Evolutionary conservation across 306 rosid species (phyloP).

Genomic region (Vigna unguiculata): DNA sequence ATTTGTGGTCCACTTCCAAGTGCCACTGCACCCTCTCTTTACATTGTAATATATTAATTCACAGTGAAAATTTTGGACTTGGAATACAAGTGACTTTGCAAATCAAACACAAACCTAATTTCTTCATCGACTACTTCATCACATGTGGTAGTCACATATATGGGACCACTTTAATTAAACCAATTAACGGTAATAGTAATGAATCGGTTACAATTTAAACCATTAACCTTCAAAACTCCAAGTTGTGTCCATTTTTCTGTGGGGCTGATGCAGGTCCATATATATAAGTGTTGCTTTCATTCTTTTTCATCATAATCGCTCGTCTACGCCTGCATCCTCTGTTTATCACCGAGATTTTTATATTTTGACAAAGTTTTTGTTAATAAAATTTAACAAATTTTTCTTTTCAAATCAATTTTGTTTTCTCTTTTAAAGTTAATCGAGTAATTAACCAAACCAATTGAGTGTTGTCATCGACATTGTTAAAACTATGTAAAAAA

Average conservation of each 20-base stretch:
- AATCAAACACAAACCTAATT: not conserved
- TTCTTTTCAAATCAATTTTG: too few species aligned
- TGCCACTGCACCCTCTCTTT: slow-evolving; percentile 23
- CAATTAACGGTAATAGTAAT: not conserved
- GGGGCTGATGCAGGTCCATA: not conserved
- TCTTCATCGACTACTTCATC: not conserved
- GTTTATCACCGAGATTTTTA: too few species aligned
- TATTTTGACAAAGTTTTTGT: too few species aligned
- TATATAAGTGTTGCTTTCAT: not conserved
- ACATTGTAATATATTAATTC: not conserved
- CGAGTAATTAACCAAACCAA: too few species aligned
- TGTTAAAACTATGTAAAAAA: too few species aligned
- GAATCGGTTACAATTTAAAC: not conserved
- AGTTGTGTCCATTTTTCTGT: not conserved
- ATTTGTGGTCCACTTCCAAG: slow-evolving; percentile 40
- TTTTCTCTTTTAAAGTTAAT: too few species aligned
- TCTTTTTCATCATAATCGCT: not conserved
- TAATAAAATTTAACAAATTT: too few species aligned
- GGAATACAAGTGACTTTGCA: too few species aligned
- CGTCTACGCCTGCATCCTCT: too few species aligned
- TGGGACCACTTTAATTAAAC: slow-evolving; percentile 2
- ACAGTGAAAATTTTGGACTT: not conserved
- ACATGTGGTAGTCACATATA: not conserved
- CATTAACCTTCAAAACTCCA: not conserved
- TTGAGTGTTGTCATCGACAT: too few species aligned